Conservation (phyloP, 352 stramenopile genomes). For the Thalassiosira tumida region DNA sequence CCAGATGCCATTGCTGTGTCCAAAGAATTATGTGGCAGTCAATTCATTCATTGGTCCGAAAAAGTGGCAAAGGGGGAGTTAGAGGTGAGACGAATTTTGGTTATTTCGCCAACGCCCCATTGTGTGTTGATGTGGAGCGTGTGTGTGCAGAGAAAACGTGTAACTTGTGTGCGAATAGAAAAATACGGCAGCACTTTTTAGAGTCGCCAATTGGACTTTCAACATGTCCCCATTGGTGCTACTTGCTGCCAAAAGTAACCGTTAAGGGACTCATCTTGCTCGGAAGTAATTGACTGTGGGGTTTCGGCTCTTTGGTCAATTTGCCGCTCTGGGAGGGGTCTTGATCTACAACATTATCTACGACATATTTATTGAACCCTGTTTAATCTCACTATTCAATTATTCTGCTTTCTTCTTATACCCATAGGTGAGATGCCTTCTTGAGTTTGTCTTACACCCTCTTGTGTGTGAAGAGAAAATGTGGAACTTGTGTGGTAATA, state of each 20-base stretch:
- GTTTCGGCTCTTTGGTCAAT: slow-evolving; percentile 67
- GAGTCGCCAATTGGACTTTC: slow-evolving; percentile 79
- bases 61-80: slow-evolving; percentile 91
- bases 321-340: slow-evolving; percentile 78
- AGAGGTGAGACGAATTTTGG: slow-evolving; percentile 80
- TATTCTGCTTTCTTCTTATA: too few species aligned
- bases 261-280: slow-evolving; percentile 83
- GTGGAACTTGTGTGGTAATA: background rate
- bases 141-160: too few species aligned
- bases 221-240: slow-evolving; percentile 81
- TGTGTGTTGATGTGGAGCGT: background rate
- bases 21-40: slow-evolving; percentile 89
- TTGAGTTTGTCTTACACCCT: too few species aligned
- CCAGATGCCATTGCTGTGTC: slow-evolving; percentile 89
- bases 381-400: too few species aligned
- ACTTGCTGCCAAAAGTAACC: slow-evolving; percentile 82
- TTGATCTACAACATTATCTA: slow-evolving; percentile 84
- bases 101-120: background rate
- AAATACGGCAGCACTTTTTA: slow-evolving; percentile 81
- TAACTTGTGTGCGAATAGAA: background rate
- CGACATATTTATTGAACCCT: background rate
- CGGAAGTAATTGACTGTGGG: slow-evolving; percentile 76
- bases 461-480: too few species aligned
- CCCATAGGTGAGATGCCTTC: too few species aligned
- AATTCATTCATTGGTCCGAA: slow-evolving; percentile 90